Base-by-base conservation (phyloP, 441 rosid species). In the Syzygium syzygioides region DNA sequence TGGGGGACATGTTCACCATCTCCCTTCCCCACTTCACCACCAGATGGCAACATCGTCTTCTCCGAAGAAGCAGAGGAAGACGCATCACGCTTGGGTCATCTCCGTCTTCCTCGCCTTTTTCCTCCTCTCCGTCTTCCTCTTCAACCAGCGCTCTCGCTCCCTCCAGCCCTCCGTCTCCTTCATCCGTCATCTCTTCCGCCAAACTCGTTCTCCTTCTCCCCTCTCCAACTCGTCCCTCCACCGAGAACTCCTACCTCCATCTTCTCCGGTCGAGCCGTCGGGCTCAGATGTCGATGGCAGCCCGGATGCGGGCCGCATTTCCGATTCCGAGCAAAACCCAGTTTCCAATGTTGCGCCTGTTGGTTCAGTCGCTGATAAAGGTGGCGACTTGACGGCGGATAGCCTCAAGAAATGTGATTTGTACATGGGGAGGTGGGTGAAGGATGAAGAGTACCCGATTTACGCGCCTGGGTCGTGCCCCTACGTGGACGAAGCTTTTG, bases 391-490 rank as follows among this genome's bases (percentile, higher is more conserved):
- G 30, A 45, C 89, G 87, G 86, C 68, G 59, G 91, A 90, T 92
- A 90, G 91, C 86, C 79, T 90, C 86, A 91, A 91, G 79, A 91
- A 88, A 25, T 98, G 99, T 91, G 95, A 98, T 95, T 86, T 98
- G 87, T 95, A 95, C 89, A 88, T 5, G 88, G 99, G 99, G 85
- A 90, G 87, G 41, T 97, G 99, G 99, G 94, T 96, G 88, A 94
- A 90, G 88, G 97, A 95, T 54, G 94, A 93, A 71, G 89, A 34
- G 30, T 94, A 94, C 91, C 99, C 99, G 14, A 80, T 95, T 89
- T 98, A 96, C 89, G 87, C 90, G 86, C 95, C 99, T 8, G 96
- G 95, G 85, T 94, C 98, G 30, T 98, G 99, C 92, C 97, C 99
- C 60, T 96, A 92, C 34, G 98, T 98, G 2, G 99, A 98, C 57